Evolutionary conservation across 352 stramenopile species (phyloP), one percentile per base, ranked within the genome.

Genomic region (Globisporangium recalcitrans): DNA sequence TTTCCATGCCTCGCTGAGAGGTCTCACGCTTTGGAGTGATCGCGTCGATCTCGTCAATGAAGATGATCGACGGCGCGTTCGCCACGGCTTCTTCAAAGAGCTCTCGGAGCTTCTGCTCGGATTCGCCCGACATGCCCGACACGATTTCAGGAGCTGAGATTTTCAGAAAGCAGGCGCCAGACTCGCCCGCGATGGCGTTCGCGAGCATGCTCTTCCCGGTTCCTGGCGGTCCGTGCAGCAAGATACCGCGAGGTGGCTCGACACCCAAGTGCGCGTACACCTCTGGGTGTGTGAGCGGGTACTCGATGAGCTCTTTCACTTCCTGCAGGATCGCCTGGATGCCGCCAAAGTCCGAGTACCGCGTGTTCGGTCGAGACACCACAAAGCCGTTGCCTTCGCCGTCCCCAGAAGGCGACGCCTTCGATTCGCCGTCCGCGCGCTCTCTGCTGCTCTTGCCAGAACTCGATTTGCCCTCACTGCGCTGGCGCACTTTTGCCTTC

Each of bases 21-120:
- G 80, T 97, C 69, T 97, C 96, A 62, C 95, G 76, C 72, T 98
- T 97, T 19, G 94, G 93, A 24, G 94, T 97, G 79, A 98, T 98
- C 8, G 95, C 97, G 67, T 99, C 95, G 71, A 99, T 96, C 70
- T 98, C 95, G 64, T 99, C 96, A 66, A 99, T 98, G 71, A 99
- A 99, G 61, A 99, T 91, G 70, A 99, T 98, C 8, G 97, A 93
- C 62, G 90, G 96, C 54, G 90, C 93, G 54, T 98, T 97, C 42
- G 74, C 86, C 52, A 98, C 86, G 0, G 96, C 96, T 68, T 98
- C 91, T 63, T 98, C 93, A 70, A 99, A 99, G n/a, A 97, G 70
- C 42, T 91, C 82, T 14, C 90, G 75, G 32, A 97, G 67, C 69
- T 96, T 95, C 65, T 93, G 84, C 69, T 93, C 81, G 31, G 82